Base-by-base conservation (phyloP, 805 yeast species). In the Sungouiozyma intestinalis region DNA sequence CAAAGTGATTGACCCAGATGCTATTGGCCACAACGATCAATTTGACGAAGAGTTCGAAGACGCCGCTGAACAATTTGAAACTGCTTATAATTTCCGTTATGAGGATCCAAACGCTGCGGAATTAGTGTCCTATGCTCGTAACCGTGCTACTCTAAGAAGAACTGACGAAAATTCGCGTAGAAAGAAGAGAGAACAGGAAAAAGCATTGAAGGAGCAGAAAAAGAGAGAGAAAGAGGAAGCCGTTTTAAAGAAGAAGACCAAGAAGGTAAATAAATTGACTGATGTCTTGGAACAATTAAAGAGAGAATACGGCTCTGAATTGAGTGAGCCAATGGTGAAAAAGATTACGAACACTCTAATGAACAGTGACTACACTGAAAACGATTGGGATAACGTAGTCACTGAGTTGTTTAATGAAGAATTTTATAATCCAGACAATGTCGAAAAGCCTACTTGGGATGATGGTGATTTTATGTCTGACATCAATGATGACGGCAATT, bases 51-150 rank as follows among this genome's bases (percentile, higher is more conserved):
- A 84, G 42, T 88, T 88, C 55, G 97, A 90, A 39, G 84, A 85
- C 35, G 92, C 94, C 2, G 96, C 83, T 4, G 98, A 92, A 53
- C 69, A 77, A 54, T 87, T 85, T 54, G 98, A 92, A 63, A 77
- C 78, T 48, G 96, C 95, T 0, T 90, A 88, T 65, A 92, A 92
- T 57, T 90, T 90, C 71, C 75, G 98, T 59, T 92, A 75, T 60
- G 98, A 92, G 64, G 97, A 88, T 54, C 87, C 95, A 14, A 77
- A 79, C 49, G 74, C 95, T 5, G 85, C 90, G 0, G 96, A 90
- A 55, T 85, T 92, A 61, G 81, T 88, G 16, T 81, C 94, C 15
- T 92, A 90, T 67, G 97, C 97, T 2, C 86, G 98, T 74, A 81
- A 71, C 35, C 96, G 87, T 63, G 94, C 92, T 18, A 86, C 97